Percentiles rank a stretch among this genome's conserved stretches.
These are phyloP conservation scores for Macrolepiota fuliginosa DNA, from an alignment of 768 basidiomycete genomes.

Conservation along the genomic window DNA sequence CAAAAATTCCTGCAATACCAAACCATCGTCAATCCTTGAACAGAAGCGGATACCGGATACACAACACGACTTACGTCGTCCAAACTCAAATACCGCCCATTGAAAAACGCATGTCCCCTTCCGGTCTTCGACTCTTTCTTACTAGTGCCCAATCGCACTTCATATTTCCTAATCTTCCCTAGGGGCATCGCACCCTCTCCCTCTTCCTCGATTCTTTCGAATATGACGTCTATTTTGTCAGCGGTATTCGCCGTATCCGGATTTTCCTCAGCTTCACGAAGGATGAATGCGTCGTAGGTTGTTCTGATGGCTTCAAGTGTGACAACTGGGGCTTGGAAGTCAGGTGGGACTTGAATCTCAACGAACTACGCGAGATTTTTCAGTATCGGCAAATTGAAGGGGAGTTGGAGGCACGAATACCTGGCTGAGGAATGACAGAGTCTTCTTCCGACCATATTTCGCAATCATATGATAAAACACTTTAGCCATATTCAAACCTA, in stretches of 20 bases:
- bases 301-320: constrained; percentile 11
- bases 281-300: constrained; percentile 35
- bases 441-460: constrained; percentile 58
- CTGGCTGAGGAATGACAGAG: constrained; percentile 57
- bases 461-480: constrained; percentile 67
- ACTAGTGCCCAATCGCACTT: constrained; percentile 54
- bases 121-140: constrained; percentile 27
- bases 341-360: background rate
- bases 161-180: constrained; percentile 50
- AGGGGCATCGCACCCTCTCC: constrained; percentile 39
- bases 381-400: background rate
- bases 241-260: background rate
- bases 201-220: constrained; percentile 32
- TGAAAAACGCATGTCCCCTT: constrained; percentile 77
- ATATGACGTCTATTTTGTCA: constrained; percentile 6
- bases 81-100: constrained; percentile 76
- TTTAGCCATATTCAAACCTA: constrained; percentile 69
- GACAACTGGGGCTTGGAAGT: background rate
- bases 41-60: background rate
- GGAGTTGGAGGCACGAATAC: constrained; percentile 31
- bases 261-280: constrained; percentile 20
- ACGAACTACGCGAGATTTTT: background rate
- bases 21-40: background rate
- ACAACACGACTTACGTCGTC: constrained; percentile 60
- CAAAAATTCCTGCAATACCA: constrained; percentile 54